Evolutionary conservation across 139 green algal species (phyloP).

Genomic region (Micractinium conductrix): DNA sequence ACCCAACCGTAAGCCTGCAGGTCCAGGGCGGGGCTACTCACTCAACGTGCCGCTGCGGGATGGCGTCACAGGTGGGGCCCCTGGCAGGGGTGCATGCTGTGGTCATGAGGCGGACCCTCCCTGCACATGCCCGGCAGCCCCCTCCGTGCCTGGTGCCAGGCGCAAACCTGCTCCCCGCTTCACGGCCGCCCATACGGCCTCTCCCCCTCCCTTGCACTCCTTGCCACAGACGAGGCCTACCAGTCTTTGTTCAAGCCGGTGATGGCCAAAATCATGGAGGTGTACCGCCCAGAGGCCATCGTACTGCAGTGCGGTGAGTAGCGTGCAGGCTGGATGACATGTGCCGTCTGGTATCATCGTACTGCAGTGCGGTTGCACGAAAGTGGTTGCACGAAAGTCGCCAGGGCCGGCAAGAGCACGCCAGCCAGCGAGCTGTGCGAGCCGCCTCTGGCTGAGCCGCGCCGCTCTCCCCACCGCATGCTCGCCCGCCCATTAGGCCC

Average conservation of each 20-base stretch:
- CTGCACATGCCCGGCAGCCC: background rate
- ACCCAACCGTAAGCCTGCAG: too few relatives aligned
- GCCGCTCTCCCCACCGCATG: too few relatives aligned
- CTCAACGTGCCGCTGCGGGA: slow-evolving; percentile 77
- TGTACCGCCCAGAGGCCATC: slow-evolving; percentile 89
- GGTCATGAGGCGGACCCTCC: slow-evolving; percentile 73
- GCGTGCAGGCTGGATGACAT: background rate
- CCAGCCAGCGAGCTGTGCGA: too few relatives aligned
- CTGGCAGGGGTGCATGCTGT: slow-evolving; percentile 55
- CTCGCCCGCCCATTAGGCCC: too few relatives aligned
- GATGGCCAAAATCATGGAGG: slow-evolving; percentile 83
- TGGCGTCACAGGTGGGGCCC: slow-evolving; percentile 84
- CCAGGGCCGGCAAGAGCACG: too few relatives aligned
- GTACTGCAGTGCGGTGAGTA: slow-evolving; percentile 66
- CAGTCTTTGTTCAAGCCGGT: slow-evolving; percentile 79
- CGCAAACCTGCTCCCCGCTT: too few relatives aligned
- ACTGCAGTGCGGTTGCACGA: slow-evolving; percentile 1
- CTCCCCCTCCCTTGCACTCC: background rate
- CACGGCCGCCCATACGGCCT: too few relatives aligned
- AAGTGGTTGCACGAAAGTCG: too few relatives aligned
- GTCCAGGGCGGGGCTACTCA: slow-evolving; percentile 51
- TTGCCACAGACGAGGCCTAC: slow-evolving; percentile 73
- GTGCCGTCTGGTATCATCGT: slow-evolving; percentile 6
- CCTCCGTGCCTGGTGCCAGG: background rate
- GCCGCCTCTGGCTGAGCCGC: too few relatives aligned